Evolutionary conservation across 352 stramenopile genomes (phyloP), one percentile per base, ranked within the genome.

Genomic region (Globisporangium paroecandrum): DNA sequence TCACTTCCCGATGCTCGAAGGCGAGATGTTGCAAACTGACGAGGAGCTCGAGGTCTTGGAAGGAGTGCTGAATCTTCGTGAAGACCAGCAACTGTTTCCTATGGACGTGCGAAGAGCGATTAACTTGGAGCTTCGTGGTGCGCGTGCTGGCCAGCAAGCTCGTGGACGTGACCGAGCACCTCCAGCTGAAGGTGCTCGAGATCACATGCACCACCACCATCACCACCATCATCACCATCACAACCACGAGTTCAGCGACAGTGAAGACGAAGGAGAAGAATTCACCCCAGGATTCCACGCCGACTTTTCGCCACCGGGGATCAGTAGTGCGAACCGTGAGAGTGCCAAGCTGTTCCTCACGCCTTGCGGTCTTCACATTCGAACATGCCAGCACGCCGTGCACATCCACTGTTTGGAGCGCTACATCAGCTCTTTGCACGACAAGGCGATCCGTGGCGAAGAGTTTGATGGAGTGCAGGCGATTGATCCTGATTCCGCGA

Each of bases 391-490:
- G 60, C 89, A 96, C 56, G 88, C 85, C 13, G 89, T 96, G 15
- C 89, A 96, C 59, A 92, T 94, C 43, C 77, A 90, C n/a, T 96
- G 89, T 53, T 71, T 96, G 25, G 89, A 96, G 68, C 81, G 84
- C 2, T 96, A 96, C 65, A 95, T 96, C 56, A 85, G 75, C 18
- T 95, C 87, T 6, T 69, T 96, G 34, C 87, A 96, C 66, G 83
- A 96, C 51, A 96, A 96, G 61, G 89, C 89, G 3, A 93, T 93
- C 66, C 89, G 87, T 51, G 89, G 89, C 34, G 89, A 96, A 69
- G 89, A 96, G 51, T 96, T 95, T 71, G 89, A 96, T 67, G 89
- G 89, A 10, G 85, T 93, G 64, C 89, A 96, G 71, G 89, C 89
- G 4, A 94, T 96, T 47, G 89, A 96, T 69, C 85, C 85, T 9